phyloP scores from a whole-genome alignment of 2,329 filamentous ascomycete genomes.

The Teratosphaeria destructans region DNA sequence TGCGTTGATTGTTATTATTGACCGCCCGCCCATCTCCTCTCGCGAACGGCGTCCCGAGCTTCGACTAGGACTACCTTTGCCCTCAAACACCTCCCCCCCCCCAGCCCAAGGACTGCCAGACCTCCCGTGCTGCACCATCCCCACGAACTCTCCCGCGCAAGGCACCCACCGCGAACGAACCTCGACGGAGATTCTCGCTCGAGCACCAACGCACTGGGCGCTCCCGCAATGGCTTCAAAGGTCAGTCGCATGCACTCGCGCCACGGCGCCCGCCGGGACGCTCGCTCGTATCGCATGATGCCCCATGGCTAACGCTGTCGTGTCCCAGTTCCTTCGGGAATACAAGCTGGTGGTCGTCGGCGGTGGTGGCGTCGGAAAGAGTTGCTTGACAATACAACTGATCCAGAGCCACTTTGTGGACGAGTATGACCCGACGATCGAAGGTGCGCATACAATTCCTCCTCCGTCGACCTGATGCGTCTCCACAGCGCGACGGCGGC shows the following conservation, averaged over 20 bases:
- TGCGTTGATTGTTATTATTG: not conserved
- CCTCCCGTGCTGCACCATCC: not conserved
- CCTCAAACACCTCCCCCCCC: not conserved
- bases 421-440: conserved; percentile 98
- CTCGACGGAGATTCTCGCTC: not conserved
- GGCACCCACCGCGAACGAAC: not conserved
- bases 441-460: conserved; percentile 54
- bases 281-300: not conserved
- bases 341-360: conserved; percentile 76
- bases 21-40: not conserved
- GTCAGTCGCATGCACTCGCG: conserved; percentile 14
- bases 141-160: not conserved
- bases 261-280: not conserved
- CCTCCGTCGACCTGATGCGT: not conserved
- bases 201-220: conserved; percentile 1
- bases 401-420: conserved; percentile 88
- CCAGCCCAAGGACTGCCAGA: not conserved
- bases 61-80: not conserved
- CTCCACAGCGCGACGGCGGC: not conserved
- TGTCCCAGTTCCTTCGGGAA: conserved; percentile 39
- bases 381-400: conserved; percentile 90
- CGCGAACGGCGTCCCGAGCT: not conserved
- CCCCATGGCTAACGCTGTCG: conserved; percentile 6
- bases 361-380: conserved; percentile 97
- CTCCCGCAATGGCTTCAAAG: conserved; percentile 24